Conservation (phyloP, 352 stramenopile genomes). For the Pythium pyrilobum region DNA sequence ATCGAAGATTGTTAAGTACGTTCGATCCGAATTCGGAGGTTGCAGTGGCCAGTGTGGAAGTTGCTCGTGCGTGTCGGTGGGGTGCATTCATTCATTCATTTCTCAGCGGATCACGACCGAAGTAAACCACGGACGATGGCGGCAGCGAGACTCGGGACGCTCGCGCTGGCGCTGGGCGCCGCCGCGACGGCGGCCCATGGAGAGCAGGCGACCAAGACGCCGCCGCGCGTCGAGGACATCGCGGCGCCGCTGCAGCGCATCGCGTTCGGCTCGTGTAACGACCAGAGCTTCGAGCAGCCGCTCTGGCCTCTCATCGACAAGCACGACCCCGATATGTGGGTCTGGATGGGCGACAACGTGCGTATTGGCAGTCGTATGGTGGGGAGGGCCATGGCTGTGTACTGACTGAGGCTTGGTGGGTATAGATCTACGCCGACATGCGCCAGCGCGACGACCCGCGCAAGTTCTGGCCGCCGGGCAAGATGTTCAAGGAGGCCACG, state of each 20-base stretch:
- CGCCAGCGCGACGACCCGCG: conserved; percentile 39
- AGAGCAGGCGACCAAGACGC: background rate
- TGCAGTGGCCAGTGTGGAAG: no score
- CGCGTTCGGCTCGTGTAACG: conserved; percentile 84
- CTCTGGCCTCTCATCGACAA: conserved; percentile 61
- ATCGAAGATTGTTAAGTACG: background rate
- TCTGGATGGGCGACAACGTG: conserved; percentile 89
- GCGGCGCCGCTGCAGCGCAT: conserved; percentile 42
- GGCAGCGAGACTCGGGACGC: no score
- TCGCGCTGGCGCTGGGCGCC: background rate
- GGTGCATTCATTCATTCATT: no score
- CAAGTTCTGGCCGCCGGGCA: conserved; percentile 32
- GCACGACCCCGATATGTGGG: conserved; percentile 65
- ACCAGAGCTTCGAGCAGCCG: conserved; percentile 79
- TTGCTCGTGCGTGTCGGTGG: no score
- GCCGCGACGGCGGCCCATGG: background rate
- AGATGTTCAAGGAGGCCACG: conserved; percentile 58
- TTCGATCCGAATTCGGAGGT: no score
- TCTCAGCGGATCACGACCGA: no score
- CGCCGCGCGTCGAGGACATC: conserved; percentile 29
- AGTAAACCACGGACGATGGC: no score
- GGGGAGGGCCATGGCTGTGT: background rate
- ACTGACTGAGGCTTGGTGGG: background rate
- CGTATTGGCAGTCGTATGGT: background rate
- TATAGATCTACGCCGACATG: conserved; percentile 76